These are phyloP conservation scores for Umbelopsis vinacea DNA, from an alignment of 192 early-diverging fungal species.

Conservation along the genomic window DNA sequence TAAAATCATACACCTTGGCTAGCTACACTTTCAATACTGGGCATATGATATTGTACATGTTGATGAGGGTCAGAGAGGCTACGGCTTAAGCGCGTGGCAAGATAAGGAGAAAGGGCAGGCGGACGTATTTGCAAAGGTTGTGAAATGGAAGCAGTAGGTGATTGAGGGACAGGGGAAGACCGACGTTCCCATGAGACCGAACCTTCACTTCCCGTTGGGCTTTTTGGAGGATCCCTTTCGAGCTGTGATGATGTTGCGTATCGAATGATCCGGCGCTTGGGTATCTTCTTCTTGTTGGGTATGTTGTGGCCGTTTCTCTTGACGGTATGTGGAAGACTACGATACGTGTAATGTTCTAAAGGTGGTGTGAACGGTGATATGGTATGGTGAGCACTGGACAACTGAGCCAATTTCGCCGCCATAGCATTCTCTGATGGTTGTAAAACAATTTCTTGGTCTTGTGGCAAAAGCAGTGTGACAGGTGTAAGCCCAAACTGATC, in stretches of 20 bases:
- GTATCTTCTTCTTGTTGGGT: slow-evolving; percentile 40
- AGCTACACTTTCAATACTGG: slow-evolving; percentile 17
- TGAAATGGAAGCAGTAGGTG: slow-evolving; percentile 4
- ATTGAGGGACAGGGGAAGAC: neutral
- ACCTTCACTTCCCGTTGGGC: slow-evolving; percentile 18
- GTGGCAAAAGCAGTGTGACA: slow-evolving; percentile 19
- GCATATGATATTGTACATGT: slow-evolving; percentile 23
- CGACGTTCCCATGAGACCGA: slow-evolving; percentile 19
- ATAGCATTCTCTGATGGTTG: slow-evolving; percentile 76
- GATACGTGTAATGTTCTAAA: slow-evolving; percentile 80
- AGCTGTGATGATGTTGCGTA: neutral
- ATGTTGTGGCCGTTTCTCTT: slow-evolving; percentile 24
- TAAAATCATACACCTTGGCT: slow-evolving; percentile 10
- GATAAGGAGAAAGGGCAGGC: slow-evolving; percentile 13
- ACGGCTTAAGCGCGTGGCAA: slow-evolving; percentile 13
- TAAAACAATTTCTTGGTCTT: slow-evolving; percentile 56
- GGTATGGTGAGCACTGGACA: slow-evolving; percentile 86
- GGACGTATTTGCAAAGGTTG: slow-evolving; percentile 3
- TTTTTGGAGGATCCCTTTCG: slow-evolving; percentile 8
- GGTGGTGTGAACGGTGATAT: slow-evolving; percentile 84
- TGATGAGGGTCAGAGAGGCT: slow-evolving; percentile 20
- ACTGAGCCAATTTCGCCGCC: slow-evolving; percentile 85
- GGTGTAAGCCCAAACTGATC: slow-evolving; percentile 19
- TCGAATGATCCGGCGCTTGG: slow-evolving; percentile 39
- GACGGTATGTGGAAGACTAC: slow-evolving; percentile 55